Evolutionary conservation across 2,329 filamentous ascomycete species (phyloP).

Genomic region (Paecilomyces fulvus): DNA sequence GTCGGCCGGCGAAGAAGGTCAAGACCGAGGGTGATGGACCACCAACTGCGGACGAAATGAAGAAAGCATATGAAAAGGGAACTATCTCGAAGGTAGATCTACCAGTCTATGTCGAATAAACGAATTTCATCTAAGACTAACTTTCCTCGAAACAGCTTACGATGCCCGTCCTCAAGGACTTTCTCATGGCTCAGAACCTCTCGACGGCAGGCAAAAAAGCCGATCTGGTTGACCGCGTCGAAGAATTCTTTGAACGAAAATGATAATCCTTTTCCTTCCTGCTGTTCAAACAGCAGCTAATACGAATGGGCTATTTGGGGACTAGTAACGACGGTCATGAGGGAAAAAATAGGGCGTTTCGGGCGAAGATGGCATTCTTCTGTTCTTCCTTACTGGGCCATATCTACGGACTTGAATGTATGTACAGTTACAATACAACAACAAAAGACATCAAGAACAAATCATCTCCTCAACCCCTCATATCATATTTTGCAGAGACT

Average conservation of each 20-base stretch:
- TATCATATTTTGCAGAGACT: no score
- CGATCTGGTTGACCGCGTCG: conserved; percentile 43
- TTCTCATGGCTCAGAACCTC: conserved; percentile 36
- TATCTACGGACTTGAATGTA: background rate
- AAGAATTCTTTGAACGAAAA: conserved; percentile 40
- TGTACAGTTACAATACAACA: background rate
- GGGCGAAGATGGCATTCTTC: background rate
- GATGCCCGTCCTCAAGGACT: conserved; percentile 39
- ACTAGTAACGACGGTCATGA: background rate
- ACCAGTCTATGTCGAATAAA: background rate
- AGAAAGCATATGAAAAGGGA: conserved; percentile 33
- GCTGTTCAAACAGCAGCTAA: no score
- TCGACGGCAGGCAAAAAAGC: conserved; percentile 40
- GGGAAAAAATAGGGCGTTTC: background rate
- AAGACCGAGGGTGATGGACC: conserved; percentile 30
- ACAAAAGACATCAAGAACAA: background rate
- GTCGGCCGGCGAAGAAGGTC: conserved; percentile 35
- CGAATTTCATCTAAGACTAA: conserved; percentile 4
- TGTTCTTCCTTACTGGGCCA: background rate
- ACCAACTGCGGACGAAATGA: conserved; percentile 31
- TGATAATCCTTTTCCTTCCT: conserved; percentile 7
- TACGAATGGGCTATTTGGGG: no score
- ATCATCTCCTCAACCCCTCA: no score
- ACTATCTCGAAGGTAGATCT: conserved; percentile 31
- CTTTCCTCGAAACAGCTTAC: conserved; percentile 29